Percentiles rank a stretch among this genome's conserved stretches.
These are phyloP conservation scores for Dalbergia oliveri DNA, from an alignment of 306 rosid genomes.

Conservation along the genomic window DNA sequence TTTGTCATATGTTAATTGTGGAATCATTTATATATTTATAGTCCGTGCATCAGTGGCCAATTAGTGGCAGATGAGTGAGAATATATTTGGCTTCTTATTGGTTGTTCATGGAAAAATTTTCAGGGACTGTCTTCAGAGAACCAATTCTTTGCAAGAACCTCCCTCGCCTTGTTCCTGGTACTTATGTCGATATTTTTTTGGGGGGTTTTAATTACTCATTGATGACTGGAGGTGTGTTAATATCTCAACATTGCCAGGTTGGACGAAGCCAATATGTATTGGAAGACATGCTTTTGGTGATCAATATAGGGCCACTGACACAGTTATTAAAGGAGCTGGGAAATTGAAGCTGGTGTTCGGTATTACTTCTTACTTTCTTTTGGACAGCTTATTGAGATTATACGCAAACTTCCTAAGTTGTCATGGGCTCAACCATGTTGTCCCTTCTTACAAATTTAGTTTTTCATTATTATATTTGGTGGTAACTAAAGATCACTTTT, in stretches of 20 bases:
- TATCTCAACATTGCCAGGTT: slow-evolving; percentile 66
- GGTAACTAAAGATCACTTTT: slow-evolving; percentile 25
- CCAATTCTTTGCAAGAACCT: slow-evolving; percentile 95
- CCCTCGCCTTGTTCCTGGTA: slow-evolving; percentile 99
- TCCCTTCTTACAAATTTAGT: neutral
- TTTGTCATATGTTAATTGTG: slow-evolving; percentile 23
- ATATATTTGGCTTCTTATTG: slow-evolving; percentile 32
- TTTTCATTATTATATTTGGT: slow-evolving; percentile 15
- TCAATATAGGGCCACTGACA: slow-evolving; percentile 93
- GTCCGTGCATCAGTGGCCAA: slow-evolving; percentile 10
- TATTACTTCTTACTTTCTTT: slow-evolving; percentile 52
- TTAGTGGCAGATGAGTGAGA: neutral
- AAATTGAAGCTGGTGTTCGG: slow-evolving; percentile 89
- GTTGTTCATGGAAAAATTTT: slow-evolving; percentile 10
- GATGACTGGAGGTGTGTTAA: slow-evolving; percentile 24
- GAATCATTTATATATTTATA: slow-evolving; percentile 33
- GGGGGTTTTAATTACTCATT: neutral
- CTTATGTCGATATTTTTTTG: slow-evolving; percentile 19
- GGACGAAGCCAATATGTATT: slow-evolving; percentile 94
- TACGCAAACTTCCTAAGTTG: neutral
- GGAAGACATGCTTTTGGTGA: slow-evolving; percentile 99
- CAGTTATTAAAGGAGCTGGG: slow-evolving; percentile 93
- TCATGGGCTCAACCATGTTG: neutral
- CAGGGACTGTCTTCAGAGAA: slow-evolving; percentile 98
- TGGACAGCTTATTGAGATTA: slow-evolving; percentile 13